Base-by-base conservation (phyloP, 2,329 filamentous ascomycete genomes). In the Xylariaceae sp. region DNA sequence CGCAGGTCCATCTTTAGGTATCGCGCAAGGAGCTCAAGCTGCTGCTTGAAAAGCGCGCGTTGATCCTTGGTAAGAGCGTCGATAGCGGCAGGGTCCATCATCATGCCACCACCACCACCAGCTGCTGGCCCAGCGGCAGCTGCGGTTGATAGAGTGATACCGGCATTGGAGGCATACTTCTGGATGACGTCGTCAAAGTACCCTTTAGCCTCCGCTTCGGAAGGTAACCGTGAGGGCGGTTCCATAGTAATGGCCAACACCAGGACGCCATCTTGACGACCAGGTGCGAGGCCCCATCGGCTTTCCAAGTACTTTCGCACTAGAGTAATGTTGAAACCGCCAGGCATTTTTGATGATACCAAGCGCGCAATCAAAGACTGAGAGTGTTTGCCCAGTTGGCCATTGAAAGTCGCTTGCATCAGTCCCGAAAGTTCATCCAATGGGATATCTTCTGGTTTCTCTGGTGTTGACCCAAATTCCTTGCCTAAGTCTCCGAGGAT, bases 321-420 rank as follows among this genome's bases (percentile, higher is more conserved):
- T 11, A 92, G 84, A 71, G 94, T 98, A 75, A 98, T 98, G 75
- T 98, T 99, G 86, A 99, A 99, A 61, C 95, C 95, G 79, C 94
- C 95, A 44, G 95, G 95, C 95, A 99, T 99, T 80, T 99, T 99
- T 26, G 95, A 97, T 2, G 95, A 98, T 39, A 99, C 95, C 73
- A 99, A 82, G 67, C 95, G 89, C 46, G 95, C 95, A 74, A 99
- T 89, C 55, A 99, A 85, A 2, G 93, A 96, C 51, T 91, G 89
- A 0, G 95, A 96, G 68, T 97, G 93, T 79, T 99, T 99, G 75
- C 95, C 95, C 60, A 99, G 87, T 78, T 96, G 94, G 67, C 95
- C 95, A 78, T 97, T 95, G 79, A 99, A 99, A n/a, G 94, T 98
- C 43, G 91, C 88, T 78, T 99, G 95, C 90, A 99, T 96, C 7